Evolutionary conservation across 1,284 basidiomycete genomes (phyloP).

Genomic region (Xanthoconium separans): DNA sequence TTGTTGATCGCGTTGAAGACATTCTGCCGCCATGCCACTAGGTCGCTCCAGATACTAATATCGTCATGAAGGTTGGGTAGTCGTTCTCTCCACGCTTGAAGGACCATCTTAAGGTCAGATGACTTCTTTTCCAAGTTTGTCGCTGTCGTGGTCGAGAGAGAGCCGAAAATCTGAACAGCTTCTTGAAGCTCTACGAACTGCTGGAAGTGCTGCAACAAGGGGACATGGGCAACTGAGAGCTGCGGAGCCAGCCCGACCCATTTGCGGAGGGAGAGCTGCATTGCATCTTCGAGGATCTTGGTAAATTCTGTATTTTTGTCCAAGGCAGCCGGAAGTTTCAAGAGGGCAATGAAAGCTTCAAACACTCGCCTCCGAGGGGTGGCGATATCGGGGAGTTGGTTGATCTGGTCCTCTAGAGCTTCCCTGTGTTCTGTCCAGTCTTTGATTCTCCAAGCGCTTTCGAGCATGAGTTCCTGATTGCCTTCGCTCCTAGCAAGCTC

Average conservation of each 20-base stretch:
- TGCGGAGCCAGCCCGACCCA: conserved; percentile 89
- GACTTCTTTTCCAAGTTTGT: conserved; percentile 94
- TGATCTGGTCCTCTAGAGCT: conserved; percentile 83
- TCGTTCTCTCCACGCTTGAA: conserved; percentile 96
- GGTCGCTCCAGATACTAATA: conserved; percentile 98
- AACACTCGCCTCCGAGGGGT: conserved; percentile 95
- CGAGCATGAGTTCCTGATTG: conserved; percentile 91
- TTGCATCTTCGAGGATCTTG: conserved; percentile 90
- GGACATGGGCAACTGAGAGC: conserved; percentile 91
- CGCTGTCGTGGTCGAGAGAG: conserved; percentile 83
- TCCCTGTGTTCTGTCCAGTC: conserved; percentile 89
- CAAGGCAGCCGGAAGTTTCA: conserved; percentile 62
- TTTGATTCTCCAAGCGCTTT: conserved; percentile 93
- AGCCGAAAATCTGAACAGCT: conserved; percentile 93
- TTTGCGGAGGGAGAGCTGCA: conserved; percentile 95
- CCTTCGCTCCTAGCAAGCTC: conserved; percentile 92
- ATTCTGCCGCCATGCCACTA: conserved; percentile 97
- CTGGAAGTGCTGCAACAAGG: conserved; percentile 96
- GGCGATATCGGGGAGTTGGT: conserved; percentile 77
- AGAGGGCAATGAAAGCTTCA: conserved; percentile 90
- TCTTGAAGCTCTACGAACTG: conserved; percentile 99
- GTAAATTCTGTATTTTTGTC: conserved; percentile 83
- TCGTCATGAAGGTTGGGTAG: conserved; percentile 97
- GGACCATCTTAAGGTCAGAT: conserved; percentile 91
- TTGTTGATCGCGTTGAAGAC: conserved; percentile 95